Evolutionary conservation across 139 green algal species (phyloP), one percentile per base, ranked within the genome.

Genomic region (Tetraselmis chui): DNA sequence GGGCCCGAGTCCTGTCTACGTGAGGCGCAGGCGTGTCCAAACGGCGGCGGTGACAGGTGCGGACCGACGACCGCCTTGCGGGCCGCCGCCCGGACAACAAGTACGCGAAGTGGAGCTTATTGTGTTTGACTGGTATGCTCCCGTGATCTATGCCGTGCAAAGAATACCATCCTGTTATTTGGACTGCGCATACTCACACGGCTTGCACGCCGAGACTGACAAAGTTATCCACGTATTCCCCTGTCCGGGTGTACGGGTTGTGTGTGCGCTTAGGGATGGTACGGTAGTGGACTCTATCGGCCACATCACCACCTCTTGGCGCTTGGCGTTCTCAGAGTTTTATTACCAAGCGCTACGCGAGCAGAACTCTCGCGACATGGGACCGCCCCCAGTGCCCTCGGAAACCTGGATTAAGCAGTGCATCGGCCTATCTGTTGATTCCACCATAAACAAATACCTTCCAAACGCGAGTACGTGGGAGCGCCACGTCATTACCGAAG

Each of bases 301-400:
- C 26, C 74, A 77, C 74, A 77, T 77, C n/a, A 29, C n/a, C 74
- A 29, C 25, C 26, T 77, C 74, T 2, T 77, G 74, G 74, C n/a
- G 26, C 26, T 5, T 28, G 74, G 74, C 74, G 23, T 77, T 77
- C 74, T 30, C n/a, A 23, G 74, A 77, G 26, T 77, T 2, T 2
- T 25, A 25, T 25, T 22, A 30, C n/a, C 45, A 67, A 67, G 45
- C 45, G 45, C 11, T 67, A 18, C 45, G 45, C 45, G 45, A 67
- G 45, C 45, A 67, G 45, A 5, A 25, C 11, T 67, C 45, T 5
- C 45, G 45, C 45, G 45, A 67, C 45, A 18, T 25, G 45, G 45
- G 11, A 18, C 45, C 45, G 45, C 45, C 45, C 45, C 11, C 45
- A 5, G 45, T 67, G 5, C 45, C 45, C 11, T 5, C 5, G 11